Percentiles rank a stretch among this genome's conserved stretches.
phyloP scores from a whole-genome alignment of 176 grass and related monocot genomes.

The Puya raimondii region DNA sequence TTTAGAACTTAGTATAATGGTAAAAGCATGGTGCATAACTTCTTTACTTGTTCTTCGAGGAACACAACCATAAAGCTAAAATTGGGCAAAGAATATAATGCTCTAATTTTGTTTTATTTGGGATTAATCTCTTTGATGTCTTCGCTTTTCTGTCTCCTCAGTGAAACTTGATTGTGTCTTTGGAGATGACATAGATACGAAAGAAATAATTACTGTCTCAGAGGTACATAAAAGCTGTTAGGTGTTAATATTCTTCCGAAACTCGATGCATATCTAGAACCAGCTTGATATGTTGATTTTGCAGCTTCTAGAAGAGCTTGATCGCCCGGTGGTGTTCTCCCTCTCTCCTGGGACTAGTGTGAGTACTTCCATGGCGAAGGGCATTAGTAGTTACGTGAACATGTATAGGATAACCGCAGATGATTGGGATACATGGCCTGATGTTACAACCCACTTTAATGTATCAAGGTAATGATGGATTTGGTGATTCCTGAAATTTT shows the following conservation, averaged over 20 bases:
- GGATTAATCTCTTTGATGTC: constrained; percentile 1
- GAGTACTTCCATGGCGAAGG: constrained; percentile 50
- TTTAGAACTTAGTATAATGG: not conserved
- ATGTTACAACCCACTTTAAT: constrained; percentile 70
- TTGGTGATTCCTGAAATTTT: not conserved
- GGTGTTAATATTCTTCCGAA: constrained; percentile 10
- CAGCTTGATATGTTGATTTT: constrained; percentile 17
- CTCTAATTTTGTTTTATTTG: not conserved
- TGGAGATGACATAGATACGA: constrained; percentile 58
- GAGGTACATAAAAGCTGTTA: constrained; percentile 34
- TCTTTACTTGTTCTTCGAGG: not conserved
- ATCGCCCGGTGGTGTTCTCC: constrained; percentile 59
- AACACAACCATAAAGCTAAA: not conserved
- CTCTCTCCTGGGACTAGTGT: constrained; percentile 67
- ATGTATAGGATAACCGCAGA: constrained; percentile 89
- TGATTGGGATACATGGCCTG: constrained; percentile 85
- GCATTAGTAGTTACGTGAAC: constrained; percentile 54
- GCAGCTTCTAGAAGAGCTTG: constrained; percentile 66
- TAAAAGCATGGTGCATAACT: not conserved
- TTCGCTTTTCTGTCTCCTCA: constrained; percentile 26
- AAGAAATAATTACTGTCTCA: constrained; percentile 72
- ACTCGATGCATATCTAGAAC: constrained; percentile 4
- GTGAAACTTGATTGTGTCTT: constrained; percentile 96
- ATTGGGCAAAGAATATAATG: not conserved
- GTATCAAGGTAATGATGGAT: constrained; percentile 43